These are phyloP conservation scores for Vitis hybrid DNA, from an alignment of 177 flowering plant genomes.

Conservation along the genomic window DNA sequence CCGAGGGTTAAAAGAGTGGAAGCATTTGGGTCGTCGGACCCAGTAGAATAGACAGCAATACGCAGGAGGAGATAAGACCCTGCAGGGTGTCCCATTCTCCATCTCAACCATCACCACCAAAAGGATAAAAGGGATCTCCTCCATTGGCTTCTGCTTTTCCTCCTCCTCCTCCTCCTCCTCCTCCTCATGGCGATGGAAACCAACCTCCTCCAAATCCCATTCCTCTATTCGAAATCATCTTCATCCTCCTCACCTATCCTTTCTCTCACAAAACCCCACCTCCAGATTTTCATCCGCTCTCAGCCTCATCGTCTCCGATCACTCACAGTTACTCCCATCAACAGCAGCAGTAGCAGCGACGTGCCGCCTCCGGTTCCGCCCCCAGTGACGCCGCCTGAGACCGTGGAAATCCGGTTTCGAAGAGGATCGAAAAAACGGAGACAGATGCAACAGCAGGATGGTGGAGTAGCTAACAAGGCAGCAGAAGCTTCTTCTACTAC, in stretches of 20 bases:
- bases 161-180: too few relatives aligned
- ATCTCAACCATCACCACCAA: too few relatives aligned
- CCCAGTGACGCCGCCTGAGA: conserved; percentile 31
- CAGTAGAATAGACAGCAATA: too few relatives aligned
- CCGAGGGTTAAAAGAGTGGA: too few relatives aligned
- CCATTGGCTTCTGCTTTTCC: too few relatives aligned
- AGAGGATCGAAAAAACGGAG: conserved; percentile 47
- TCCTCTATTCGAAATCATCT: conserved; percentile 14
- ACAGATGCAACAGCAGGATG: conserved; percentile 20
- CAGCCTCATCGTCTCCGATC: conserved; percentile 5
- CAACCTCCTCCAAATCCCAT: conserved; percentile 13
- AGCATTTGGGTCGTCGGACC: too few relatives aligned
- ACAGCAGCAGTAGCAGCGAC: conserved; percentile 6
- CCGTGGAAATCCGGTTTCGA: conserved; percentile 48
- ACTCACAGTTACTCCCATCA: conserved; percentile 17
- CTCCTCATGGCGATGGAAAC: conserved; percentile 20
- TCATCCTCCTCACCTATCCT: background rate
- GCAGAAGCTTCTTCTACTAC: conserved; percentile 4
- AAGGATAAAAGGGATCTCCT: too few relatives aligned
- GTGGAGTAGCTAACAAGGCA: conserved; percentile 3
- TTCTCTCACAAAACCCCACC: conserved; percentile 5
- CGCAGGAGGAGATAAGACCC: too few relatives aligned
- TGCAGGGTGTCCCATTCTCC: too few relatives aligned
- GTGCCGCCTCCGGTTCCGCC: conserved; percentile 17
- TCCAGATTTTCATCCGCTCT: background rate